Conservation (phyloP, 345 rosid genomes). For the Erysimum cheiranthoides region DNA sequence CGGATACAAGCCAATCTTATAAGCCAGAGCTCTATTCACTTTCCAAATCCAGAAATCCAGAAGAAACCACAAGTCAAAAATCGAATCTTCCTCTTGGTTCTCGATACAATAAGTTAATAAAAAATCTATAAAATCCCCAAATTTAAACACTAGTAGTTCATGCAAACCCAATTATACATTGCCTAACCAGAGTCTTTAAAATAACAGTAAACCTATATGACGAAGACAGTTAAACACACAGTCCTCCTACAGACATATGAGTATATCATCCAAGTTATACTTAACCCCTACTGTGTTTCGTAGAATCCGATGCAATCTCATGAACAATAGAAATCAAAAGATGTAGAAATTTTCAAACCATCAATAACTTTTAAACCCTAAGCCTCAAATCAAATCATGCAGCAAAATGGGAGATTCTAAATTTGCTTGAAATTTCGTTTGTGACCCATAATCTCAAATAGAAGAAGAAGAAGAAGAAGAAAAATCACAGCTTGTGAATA, state of each 20-base stretch:
- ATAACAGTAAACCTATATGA: neutral
- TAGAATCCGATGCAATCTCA: constrained; percentile 16
- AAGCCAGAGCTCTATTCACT: constrained; percentile 4
- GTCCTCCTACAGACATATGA: neutral
- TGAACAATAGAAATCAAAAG: constrained; percentile 9
- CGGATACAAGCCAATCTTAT: constrained; percentile 8
- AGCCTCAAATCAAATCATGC: neutral
- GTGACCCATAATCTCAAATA: constrained; percentile 4
- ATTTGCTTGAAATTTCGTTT: neutral
- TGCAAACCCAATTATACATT: neutral
- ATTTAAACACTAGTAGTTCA: constrained; percentile 7
- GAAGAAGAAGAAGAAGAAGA: neutral
- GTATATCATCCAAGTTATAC: neutral
- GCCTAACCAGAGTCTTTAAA: neutral
- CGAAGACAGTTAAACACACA: neutral
- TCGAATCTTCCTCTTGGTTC: neutral
- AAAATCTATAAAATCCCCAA: neutral
- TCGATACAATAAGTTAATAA: neutral
- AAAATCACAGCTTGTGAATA: neutral
- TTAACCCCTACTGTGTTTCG: neutral
- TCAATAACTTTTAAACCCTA: neutral
- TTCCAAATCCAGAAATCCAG: neutral
- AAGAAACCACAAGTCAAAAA: neutral
- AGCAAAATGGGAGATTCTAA: neutral
- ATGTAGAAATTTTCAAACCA: neutral